phyloP scores from a whole-genome alignment of 2,329 filamentous ascomycete species.

The Verticillium tricorpus region DNA sequence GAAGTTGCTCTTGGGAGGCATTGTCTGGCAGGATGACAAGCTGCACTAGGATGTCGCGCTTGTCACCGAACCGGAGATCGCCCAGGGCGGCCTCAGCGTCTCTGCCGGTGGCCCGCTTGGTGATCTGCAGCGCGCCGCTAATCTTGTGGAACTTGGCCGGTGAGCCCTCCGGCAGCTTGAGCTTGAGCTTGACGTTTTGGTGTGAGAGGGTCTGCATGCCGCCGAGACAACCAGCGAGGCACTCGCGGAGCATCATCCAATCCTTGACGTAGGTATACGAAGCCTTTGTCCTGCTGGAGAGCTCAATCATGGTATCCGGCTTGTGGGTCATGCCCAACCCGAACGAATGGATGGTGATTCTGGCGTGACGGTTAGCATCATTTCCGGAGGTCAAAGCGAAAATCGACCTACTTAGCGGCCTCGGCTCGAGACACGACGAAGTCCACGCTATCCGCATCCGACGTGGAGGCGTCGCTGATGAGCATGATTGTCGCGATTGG shows the following conservation, averaged over 20 bases:
- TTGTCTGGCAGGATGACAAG: conserved; percentile 88
- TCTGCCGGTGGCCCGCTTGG: conserved; percentile 88
- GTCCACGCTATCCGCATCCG: conserved; percentile 91
- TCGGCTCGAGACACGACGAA: conserved; percentile 96
- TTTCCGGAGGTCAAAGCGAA: not conserved
- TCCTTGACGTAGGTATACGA: conserved; percentile 99
- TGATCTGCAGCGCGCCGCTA: conserved; percentile 91
- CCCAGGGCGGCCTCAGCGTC: conserved; percentile 91
- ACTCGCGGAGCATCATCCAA: conserved; percentile 99
- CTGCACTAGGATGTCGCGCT: conserved; percentile 88
- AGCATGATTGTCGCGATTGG: conserved; percentile 92
- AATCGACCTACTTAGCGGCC: conserved; percentile 75
- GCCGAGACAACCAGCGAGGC: conserved; percentile 87
- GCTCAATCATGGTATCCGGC: conserved; percentile 96
- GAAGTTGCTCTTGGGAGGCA: conserved; percentile 74
- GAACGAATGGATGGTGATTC: conserved; percentile 93
- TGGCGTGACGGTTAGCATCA: conserved; percentile 30
- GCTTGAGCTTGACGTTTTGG: conserved; percentile 94
- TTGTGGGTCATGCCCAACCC: conserved; percentile 96
- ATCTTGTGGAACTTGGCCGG: conserved; percentile 99
- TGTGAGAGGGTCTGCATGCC: conserved; percentile 93
- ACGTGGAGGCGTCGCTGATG: conserved; percentile 95
- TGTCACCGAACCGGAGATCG: conserved; percentile 92
- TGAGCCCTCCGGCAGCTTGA: conserved; percentile 90
- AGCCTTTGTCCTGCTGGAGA: conserved; percentile 92